Percentiles rank a stretch among this genome's conserved stretches.
These are phyloP conservation scores for Breviolum minutum DNA, from an alignment of 73 alveolate genomes.

Conservation along the genomic window DNA sequence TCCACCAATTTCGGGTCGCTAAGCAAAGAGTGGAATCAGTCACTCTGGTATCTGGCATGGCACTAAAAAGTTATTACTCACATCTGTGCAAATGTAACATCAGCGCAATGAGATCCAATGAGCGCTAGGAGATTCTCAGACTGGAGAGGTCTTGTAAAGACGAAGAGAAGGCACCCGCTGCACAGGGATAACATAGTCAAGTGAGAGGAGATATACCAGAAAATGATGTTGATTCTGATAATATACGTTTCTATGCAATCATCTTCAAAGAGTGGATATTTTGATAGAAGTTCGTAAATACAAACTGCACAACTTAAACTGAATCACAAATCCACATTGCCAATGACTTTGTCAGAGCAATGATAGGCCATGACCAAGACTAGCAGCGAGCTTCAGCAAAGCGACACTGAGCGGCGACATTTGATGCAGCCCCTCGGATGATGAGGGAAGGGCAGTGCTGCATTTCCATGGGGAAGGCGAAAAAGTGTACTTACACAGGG, in stretches of 20 bases:
- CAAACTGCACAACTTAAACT: neutral
- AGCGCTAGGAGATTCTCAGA: constrained; percentile 14
- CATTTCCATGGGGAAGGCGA: too few relatives aligned
- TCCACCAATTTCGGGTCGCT: too few relatives aligned
- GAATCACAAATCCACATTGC: neutral
- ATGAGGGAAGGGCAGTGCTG: neutral
- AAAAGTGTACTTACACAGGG: too few relatives aligned
- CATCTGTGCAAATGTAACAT: too few relatives aligned
- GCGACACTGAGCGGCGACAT: constrained; percentile 10
- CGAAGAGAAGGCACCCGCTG: constrained; percentile 7
- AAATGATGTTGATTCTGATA: neutral
- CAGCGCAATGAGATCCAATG: too few relatives aligned
- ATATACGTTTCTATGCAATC: too few relatives aligned
- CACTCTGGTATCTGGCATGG: too few relatives aligned
- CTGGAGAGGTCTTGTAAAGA: constrained; percentile 15
- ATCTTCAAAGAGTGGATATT: too few relatives aligned
- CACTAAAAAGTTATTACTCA: too few relatives aligned
- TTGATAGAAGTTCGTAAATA: neutral
- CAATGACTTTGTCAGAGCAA: neutral
- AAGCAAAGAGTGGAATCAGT: too few relatives aligned
- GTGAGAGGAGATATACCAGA: too few relatives aligned
- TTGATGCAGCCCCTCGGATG: neutral
- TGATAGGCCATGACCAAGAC: constrained; percentile 38
- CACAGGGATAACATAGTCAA: too few relatives aligned
- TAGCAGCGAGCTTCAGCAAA: constrained; percentile 1